Conservation (phyloP, 2,329 filamentous ascomycete species). For the Talaromyces sp. region DNA sequence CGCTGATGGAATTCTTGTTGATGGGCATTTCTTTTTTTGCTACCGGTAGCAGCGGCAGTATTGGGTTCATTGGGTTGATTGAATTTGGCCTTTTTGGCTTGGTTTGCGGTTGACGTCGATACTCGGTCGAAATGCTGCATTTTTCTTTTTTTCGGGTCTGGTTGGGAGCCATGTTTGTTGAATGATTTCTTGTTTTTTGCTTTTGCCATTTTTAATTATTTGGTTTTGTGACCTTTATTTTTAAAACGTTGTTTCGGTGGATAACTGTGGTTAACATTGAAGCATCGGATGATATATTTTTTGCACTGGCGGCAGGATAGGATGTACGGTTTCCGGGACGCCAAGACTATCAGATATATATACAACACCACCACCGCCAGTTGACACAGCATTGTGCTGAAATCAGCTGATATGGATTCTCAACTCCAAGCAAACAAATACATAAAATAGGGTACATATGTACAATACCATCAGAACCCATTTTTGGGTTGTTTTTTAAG, state of each 20-base stretch:
- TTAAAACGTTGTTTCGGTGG: not conserved
- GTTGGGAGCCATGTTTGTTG: constrained; percentile 18
- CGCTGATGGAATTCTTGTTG: constrained; percentile 13
- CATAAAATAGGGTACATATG: no score
- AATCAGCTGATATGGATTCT: no score
- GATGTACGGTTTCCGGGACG: not conserved
- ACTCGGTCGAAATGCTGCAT: constrained; percentile 11
- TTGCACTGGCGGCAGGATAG: not conserved
- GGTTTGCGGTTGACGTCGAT: not conserved
- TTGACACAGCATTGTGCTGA: not conserved
- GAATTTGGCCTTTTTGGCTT: constrained; percentile 6
- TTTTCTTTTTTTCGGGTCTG: constrained; percentile 9
- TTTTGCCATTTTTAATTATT: constrained; percentile 4
- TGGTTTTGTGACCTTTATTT: not conserved
- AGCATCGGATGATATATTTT: not conserved
- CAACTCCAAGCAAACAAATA: no score
- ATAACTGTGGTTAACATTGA: not conserved
- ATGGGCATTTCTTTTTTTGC: not conserved
- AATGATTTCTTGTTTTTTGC: constrained; percentile 6
- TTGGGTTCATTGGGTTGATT: not conserved
- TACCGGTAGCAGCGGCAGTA: not conserved
- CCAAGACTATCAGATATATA: not conserved
- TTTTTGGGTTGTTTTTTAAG: no score
- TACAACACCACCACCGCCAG: no score
- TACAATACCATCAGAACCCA: no score